Evolutionary conservation across 2,329 filamentous ascomycete genomes (phyloP), one percentile per base, ranked within the genome.

Genomic region (Fonsecaea nubica): DNA sequence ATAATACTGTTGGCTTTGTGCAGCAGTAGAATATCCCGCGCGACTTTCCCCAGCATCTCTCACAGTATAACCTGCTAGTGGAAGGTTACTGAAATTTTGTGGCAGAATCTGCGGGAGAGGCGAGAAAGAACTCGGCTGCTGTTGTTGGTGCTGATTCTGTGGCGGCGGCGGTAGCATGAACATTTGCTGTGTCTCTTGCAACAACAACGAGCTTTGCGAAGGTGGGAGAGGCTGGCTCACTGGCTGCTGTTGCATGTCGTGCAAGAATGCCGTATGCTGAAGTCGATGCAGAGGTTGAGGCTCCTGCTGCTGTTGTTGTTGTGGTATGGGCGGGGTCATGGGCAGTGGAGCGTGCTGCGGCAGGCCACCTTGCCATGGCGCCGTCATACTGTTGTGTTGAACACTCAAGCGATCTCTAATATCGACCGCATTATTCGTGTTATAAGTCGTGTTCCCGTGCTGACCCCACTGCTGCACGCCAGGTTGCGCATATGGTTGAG

Each of bases 331-430:
- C 21, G 45, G 18, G 45, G 7, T n/a, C 42, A 48, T 48, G 18
- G 45, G 18, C 9, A n/a, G 6, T 5, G 18, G 8, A 10, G n/a
- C 4, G 7, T 25, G 45, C 10, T 25, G 45, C 7, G 21, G 45
- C 6, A 4, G 18, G 18, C 45, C 18, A 21, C 45, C 7, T 4
- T 50, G 18, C 18, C 18, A 50, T 50, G 18, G 18, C 30, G 30
- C n/a, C 30, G 30, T 30, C 52, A n/a, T n/a, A 21, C n/a, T 30
- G 3, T 36, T 25, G 35, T 55, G 52, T 33, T 55, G 52, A 36
- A 55, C 52, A 36, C 52, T 33, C 9, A 55, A n/a, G 52, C 52
- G 52, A 12, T 55, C 33, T n/a, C 52, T 33, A 12, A 55, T 55
- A 10, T 55, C 52, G 15, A 55, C 12, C 10, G 52, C 52, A 10